A percentile compares a stretch with the other conserved stretches of the same genome.
Conservation (phyloP, 148 eudicot genomes). For the Vaccinium macrocarpon region DNA sequence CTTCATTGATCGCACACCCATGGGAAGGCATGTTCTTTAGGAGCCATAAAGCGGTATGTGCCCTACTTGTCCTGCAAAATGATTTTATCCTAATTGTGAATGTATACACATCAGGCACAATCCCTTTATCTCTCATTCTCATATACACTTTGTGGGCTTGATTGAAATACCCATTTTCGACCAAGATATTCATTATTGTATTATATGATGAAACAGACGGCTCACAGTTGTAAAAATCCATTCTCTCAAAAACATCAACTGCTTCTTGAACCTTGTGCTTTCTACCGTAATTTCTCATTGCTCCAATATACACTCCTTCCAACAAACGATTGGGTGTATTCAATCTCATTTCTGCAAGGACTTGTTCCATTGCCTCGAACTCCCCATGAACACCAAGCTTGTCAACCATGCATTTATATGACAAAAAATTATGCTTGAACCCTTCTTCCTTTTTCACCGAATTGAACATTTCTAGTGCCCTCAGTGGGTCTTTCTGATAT, state of each 20-base stretch:
- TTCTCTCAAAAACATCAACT: conserved; percentile 84
- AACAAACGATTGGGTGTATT: conserved; percentile 52
- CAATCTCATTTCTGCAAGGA: conserved; percentile 66
- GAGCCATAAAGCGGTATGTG: conserved; percentile 77
- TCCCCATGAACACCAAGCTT: conserved; percentile 75
- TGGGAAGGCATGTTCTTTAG: conserved; percentile 67
- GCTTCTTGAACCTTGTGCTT: conserved; percentile 78
- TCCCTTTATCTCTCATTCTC: conserved; percentile 70
- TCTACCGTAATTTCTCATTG: conserved; percentile 82
- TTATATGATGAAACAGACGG: conserved; percentile 69
- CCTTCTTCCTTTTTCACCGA: conserved; percentile 73
- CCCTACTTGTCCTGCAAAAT: conserved; percentile 74
- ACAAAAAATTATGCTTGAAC: conserved; percentile 60
- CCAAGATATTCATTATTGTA: conserved; percentile 79
- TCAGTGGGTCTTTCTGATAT: conserved; percentile 74
- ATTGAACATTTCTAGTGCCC: conserved; percentile 82
- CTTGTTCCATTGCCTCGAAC: conserved; percentile 73
- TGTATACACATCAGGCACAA: conserved; percentile 76
- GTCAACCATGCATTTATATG: conserved; percentile 69
- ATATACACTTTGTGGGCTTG: conserved; percentile 95
- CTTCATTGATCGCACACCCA: conserved; percentile 76
- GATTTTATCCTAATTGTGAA: conserved; percentile 83
- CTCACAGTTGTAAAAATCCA: conserved; percentile 85
- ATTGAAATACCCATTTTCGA: conserved; percentile 60
- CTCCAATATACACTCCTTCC: conserved; percentile 82